These are phyloP conservation scores for Fusarium odoratissimum DNA, from an alignment of 2,329 filamentous ascomycete species.

Conservation along the genomic window DNA sequence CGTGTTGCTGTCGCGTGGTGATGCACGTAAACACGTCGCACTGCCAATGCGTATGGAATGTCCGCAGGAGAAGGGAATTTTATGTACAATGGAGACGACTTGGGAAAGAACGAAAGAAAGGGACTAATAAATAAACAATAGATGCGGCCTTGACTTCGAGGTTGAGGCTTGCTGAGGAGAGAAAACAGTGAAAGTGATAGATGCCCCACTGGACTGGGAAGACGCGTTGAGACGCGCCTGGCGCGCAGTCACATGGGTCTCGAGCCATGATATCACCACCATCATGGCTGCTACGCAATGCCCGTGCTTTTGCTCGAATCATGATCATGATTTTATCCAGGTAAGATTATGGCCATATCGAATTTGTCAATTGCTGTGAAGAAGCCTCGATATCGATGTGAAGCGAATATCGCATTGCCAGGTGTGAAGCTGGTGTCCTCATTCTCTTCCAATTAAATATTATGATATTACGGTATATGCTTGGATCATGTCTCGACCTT, in stretches of 20 bases:
- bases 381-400: accelerated
- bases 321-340: not conserved
- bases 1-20: not conserved
- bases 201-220: conserved; percentile 20
- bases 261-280: conserved; percentile 30
- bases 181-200: conserved; percentile 1
- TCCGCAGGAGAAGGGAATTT: not conserved
- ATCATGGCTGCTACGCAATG: not conserved
- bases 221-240: conserved; percentile 34
- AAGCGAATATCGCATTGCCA: accelerated
- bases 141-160: not conserved
- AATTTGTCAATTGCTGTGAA: not conserved
- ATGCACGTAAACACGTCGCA: not conserved
- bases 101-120: not conserved
- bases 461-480: not conserved
- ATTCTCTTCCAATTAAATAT: not conserved
- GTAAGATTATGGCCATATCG: accelerated
- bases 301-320: not conserved
- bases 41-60: accelerated
- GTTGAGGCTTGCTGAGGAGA: not conserved
- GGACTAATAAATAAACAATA: not conserved
- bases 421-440: accelerated
- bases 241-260: conserved; percentile 31
- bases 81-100: not conserved
- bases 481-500: conserved; percentile 5